Base-by-base conservation (phyloP, 208 protist species). In the Porcisia deanei region DNA sequence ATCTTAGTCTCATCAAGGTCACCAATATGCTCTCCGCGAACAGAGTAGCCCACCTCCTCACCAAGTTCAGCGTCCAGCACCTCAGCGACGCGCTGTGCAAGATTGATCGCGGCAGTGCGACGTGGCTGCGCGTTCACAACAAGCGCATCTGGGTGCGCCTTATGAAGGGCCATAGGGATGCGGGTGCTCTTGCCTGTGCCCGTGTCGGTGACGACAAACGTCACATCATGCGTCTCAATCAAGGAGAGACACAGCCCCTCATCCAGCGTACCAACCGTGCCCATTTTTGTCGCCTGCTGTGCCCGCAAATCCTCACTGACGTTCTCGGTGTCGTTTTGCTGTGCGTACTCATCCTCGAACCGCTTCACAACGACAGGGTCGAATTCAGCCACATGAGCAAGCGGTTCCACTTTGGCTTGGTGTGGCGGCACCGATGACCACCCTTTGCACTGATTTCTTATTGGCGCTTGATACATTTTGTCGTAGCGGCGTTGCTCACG, bases 141-240 rank as follows among this genome's bases (percentile, higher is more conserved):
- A 53, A 80, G 75, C n/a, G 69, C 81, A 60, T 69, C 69, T 20
- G 82, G 75, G 69, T 85, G 54, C 4, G 41, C 58, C 57, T 90
- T 86, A 49, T 94, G 78, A 67, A 97, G 75, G 16, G 85, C 91
- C 71, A 92, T 94, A 39, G 93, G 93, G 43, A 97, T 90, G 9
- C 89, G 77, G 4, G 93, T 95, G 80, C 90, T 95, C 80, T 97
- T 97, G 68, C 93, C 93, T n/a, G 88, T 96, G 54, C 93, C 93
- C 16, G 93, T 97, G 74, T 95, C 90, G 0, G 93, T 97, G 49
- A 90, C 80, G 60, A 97, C 83, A 72, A 97, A 95, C n/a, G 87
- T 94, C 20, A 97, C 88, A 67, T 97, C 90, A 75, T 97, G 77
- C 37, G 79, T 67, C 49, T 83, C 83, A 55, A 97, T 95, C 20